Base-by-base conservation (phyloP, 2,329 filamentous ascomycete species). In the Beauveria brongniartii region DNA sequence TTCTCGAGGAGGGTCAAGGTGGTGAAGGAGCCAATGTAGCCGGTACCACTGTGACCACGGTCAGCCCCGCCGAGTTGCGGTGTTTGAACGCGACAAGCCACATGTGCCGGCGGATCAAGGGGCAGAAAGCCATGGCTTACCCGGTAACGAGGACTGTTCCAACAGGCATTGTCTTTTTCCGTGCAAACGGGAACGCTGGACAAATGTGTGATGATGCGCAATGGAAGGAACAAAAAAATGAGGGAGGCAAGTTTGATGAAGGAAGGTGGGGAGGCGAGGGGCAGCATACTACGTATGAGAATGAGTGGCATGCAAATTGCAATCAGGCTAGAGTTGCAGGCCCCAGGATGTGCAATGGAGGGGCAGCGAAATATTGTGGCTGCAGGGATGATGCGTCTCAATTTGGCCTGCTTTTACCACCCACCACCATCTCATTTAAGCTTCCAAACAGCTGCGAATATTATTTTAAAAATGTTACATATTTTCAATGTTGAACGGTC, bases 1-100 rank as follows among this genome's bases (percentile, higher is more conserved):
- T 94, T 90, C 73, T 97, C 83, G 67, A 99, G 90, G 28, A 99
- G 90, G 59, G 92, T 88, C 56, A 99, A 87, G 61, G 90, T 82
- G 64, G 94, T 99, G 82, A 97, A 97, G 55, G 93, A 97, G 74
- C 94, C 94, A 77, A 99, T 99, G 82, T 99, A 99, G 80, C 94
- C 94, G 66, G 92, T 96, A 72, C 94, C 94, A 83, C 94, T 97
- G 73, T 48, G 63, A 63, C 65, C 48, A 60, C 20, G 56, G 59
- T 63, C 63, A 60, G 61, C 60, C 48, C 50, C 50, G 50, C 41
- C 22, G 47, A 37, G 30, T 41, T 44, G 48, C 41, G 30, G 40
- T 50, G 20, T 34, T 51, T 52, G 24, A 14, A 20, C 24, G 30
- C 26, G 22, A 26, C 53, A 41, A 59, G 52, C 57, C 18, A 48